Percentiles rank a stretch among this genome's conserved stretches.
phyloP scores from a whole-genome alignment of 257 asterid species.

The Echites panduratus region DNA sequence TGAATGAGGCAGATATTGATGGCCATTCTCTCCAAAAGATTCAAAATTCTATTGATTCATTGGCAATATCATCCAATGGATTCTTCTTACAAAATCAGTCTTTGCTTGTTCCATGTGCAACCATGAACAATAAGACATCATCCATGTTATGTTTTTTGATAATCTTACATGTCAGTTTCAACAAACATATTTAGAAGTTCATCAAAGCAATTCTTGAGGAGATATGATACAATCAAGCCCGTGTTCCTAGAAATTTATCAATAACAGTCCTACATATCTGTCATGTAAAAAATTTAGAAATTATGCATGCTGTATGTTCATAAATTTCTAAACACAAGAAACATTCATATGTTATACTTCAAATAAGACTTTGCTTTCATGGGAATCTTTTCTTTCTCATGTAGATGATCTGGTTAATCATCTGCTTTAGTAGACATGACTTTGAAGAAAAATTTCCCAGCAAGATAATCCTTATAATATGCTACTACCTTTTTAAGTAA shows the following conservation, averaged over 20 bases:
- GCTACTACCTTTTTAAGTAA: neutral
- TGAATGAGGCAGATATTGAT: too few relatives aligned
- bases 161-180: too few relatives aligned
- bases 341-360: neutral
- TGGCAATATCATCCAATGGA: too few relatives aligned
- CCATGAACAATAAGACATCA: too few relatives aligned
- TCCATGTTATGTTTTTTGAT: too few relatives aligned
- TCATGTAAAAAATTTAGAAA: neutral
- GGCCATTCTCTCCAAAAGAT: too few relatives aligned
- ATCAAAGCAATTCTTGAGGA: too few relatives aligned
- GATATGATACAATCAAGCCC: neutral
- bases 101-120: too few relatives aligned
- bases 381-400: neutral
- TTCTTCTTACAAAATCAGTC: too few relatives aligned
- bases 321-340: neutral
- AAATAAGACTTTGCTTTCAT: neutral
- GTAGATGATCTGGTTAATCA: neutral
- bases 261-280: neutral
- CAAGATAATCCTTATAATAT: neutral
- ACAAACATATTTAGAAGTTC: too few relatives aligned
- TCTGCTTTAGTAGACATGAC: neutral
- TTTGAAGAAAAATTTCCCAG: neutral
- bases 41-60: too few relatives aligned
- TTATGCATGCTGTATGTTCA: neutral
- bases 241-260: neutral